Evolutionary conservation across 345 rosid species (phyloP).

Genomic region (Draba incana): DNA sequence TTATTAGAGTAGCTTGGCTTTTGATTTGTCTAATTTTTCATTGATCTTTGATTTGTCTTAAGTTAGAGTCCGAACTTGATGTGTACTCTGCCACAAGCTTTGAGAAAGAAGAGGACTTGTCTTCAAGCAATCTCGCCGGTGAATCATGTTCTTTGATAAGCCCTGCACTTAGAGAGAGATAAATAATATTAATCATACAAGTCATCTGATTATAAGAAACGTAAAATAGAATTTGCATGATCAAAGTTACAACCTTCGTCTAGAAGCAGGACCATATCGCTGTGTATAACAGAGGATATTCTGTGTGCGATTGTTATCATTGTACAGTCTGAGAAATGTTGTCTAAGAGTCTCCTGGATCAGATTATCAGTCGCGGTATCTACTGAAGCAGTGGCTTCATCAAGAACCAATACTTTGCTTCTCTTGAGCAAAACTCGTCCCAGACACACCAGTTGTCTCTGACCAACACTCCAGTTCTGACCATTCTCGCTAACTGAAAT

Average conservation of each 20-base stretch:
- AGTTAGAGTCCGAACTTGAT: slow-evolving; percentile 51
- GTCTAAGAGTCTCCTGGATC: slow-evolving; percentile 54
- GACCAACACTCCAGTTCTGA: slow-evolving; percentile 75
- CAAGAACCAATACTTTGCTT: slow-evolving; percentile 59
- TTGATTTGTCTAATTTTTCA: slow-evolving; percentile 1
- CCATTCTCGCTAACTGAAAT: slow-evolving; percentile 58
- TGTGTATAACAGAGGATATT: slow-evolving; percentile 57
- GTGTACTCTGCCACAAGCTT: slow-evolving; percentile 68
- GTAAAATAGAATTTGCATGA: neutral
- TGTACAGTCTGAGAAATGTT: slow-evolving; percentile 52
- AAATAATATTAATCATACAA: neutral
- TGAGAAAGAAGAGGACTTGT: slow-evolving; percentile 64
- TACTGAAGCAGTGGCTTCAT: slow-evolving; percentile 69
- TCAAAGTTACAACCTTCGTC: slow-evolving; percentile 42
- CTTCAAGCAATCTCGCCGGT: slow-evolving; percentile 58
- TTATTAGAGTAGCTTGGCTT: neutral
- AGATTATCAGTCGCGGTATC: slow-evolving; percentile 66
- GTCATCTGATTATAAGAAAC: neutral
- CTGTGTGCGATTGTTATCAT: slow-evolving; percentile 62
- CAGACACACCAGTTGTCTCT: slow-evolving; percentile 62
- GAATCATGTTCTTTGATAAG: slow-evolving; percentile 67
- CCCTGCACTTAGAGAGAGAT: slow-evolving; percentile 47
- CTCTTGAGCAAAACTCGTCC: slow-evolving; percentile 58
- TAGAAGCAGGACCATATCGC: slow-evolving; percentile 58
- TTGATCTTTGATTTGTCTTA: neutral